Evolutionary conservation across 768 basidiomycete genomes (phyloP).

Genomic region (Boletus subcaerulescens): DNA sequence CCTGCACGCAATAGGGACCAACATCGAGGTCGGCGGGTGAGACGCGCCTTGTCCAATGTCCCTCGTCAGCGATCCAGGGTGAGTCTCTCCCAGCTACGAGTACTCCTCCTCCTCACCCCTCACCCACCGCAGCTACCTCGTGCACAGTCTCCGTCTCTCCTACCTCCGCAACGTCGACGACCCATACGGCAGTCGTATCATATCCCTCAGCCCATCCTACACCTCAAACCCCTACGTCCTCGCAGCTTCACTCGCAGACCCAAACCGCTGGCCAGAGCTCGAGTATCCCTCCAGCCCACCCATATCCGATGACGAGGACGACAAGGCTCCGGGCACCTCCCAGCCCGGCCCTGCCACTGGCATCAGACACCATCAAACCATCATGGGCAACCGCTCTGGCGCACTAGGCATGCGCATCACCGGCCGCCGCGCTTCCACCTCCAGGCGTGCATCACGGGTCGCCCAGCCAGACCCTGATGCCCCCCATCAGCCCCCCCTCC

Average conservation of each 20-base stretch:
- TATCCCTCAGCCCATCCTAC: slow-evolving; percentile 77
- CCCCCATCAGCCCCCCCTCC: slow-evolving; percentile 1
- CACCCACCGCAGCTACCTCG: slow-evolving; percentile 51
- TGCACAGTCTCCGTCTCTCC: slow-evolving; percentile 75
- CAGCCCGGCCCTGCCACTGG: slow-evolving; percentile 21
- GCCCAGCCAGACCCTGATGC: neutral
- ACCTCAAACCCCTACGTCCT: slow-evolving; percentile 56
- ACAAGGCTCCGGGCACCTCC: slow-evolving; percentile 31
- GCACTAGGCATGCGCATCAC: slow-evolving; percentile 75
- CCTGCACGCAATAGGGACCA: slow-evolving; percentile 52
- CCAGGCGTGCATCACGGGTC: slow-evolving; percentile 44
- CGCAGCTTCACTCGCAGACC: slow-evolving; percentile 75
- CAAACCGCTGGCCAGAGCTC: slow-evolving; percentile 39
- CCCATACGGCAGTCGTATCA: slow-evolving; percentile 76
- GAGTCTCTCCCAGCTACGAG: too few species aligned
- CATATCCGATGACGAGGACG: slow-evolving; percentile 59
- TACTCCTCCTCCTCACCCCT: too few species aligned
- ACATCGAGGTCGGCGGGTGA: neutral
- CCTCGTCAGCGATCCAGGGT: slow-evolving; percentile 20
- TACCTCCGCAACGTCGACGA: slow-evolving; percentile 84
- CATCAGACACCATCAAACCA: slow-evolving; percentile 84
- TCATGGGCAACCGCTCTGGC: slow-evolving; percentile 72
- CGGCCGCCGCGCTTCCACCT: slow-evolving; percentile 55
- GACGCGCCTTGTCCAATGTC: slow-evolving; percentile 40
- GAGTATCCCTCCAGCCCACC: slow-evolving; percentile 64